phyloP scores from a whole-genome alignment of 1,284 basidiomycete species.

The Schizophyllum commune region DNA sequence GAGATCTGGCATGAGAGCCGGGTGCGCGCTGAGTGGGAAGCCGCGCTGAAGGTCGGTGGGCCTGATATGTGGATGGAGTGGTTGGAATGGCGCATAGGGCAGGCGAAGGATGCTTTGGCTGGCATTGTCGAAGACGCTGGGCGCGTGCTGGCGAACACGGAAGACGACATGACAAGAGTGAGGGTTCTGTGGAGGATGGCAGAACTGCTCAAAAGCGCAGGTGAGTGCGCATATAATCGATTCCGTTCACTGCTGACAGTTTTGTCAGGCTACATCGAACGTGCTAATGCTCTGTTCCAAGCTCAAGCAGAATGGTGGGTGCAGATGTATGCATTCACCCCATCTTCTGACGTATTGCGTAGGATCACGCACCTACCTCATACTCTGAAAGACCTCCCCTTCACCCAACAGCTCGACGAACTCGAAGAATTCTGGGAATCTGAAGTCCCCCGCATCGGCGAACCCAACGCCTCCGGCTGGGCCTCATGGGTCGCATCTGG shows the following conservation, averaged over 20 bases:
- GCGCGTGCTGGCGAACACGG: conserved; percentile 32
- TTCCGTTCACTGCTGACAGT: conserved; percentile 4
- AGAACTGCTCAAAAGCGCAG: conserved; percentile 67
- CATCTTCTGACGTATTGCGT: too few species aligned
- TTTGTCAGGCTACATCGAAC: conserved; percentile 47
- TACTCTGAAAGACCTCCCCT: conserved; percentile 29
- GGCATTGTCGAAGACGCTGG: conserved; percentile 43
- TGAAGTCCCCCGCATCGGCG: conserved; percentile 58
- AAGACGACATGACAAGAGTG: conserved; percentile 48
- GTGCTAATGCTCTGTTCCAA: conserved; percentile 66
- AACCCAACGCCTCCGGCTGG: conserved; percentile 56
- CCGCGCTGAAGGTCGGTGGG: conserved; percentile 44
- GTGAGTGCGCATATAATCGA: conserved; percentile 33
- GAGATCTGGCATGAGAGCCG: conserved; percentile 57
- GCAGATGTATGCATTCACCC: background rate
- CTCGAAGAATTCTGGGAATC: conserved; percentile 76
- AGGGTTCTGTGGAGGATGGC: conserved; percentile 67
- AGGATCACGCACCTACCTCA: conserved; percentile 26
- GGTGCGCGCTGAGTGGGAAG: conserved; percentile 63
- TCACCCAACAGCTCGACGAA: conserved; percentile 40
- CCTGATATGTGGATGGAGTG: conserved; percentile 63
- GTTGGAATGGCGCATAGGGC: conserved; percentile 65
- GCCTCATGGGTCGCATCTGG: conserved; percentile 43
- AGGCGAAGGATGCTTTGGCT: conserved; percentile 34
- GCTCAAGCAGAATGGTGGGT: conserved; percentile 71